Conservation (phyloP, 2,329 filamentous ascomycete genomes). For the Exutisphaerella laricina region DNA sequence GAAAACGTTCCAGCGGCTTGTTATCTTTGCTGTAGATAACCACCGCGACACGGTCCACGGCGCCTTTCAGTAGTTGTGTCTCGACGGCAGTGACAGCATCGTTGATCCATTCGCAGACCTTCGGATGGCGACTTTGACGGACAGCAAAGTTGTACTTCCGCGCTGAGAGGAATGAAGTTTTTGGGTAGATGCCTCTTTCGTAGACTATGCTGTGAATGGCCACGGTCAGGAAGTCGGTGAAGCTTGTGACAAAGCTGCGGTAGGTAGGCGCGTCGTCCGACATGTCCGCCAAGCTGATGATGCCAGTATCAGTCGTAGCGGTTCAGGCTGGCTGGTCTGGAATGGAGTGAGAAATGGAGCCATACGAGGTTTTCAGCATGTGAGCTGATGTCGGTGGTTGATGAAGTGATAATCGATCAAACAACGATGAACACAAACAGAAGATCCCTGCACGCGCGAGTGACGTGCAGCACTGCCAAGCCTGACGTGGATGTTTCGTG, state of each 20-base stretch:
- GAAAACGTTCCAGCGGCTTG: conserved; percentile 54
- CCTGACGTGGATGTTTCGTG: too few relatives aligned
- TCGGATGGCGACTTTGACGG: conserved; percentile 78
- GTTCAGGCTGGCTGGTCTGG: too few relatives aligned
- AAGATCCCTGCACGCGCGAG: too few relatives aligned
- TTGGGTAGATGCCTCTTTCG: conserved; percentile 74
- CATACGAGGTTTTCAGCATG: too few relatives aligned
- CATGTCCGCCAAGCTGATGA: too few relatives aligned
- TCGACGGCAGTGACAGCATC: conserved; percentile 71
- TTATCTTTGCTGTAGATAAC: conserved; percentile 50
- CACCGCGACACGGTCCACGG: conserved; percentile 51
- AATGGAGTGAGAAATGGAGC: too few relatives aligned
- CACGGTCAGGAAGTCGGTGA: conserved; percentile 74
- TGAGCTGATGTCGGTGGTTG: too few relatives aligned
- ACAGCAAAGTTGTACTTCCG: conserved; percentile 80
- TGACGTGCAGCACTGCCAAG: too few relatives aligned
- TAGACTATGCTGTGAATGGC: conserved; percentile 81
- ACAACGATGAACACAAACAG: too few relatives aligned
- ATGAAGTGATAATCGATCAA: too few relatives aligned
- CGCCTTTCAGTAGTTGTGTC: conserved; percentile 59
- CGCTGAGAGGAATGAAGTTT: conserved; percentile 68
- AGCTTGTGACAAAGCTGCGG: conserved; percentile 59
- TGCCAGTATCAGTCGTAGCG: too few relatives aligned
- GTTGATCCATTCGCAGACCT: conserved; percentile 77
- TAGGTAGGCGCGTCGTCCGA: conserved; percentile 34